phyloP scores from a whole-genome alignment of 495 filamentous ascomycete species.

The Geopyxis carbonaria region DNA sequence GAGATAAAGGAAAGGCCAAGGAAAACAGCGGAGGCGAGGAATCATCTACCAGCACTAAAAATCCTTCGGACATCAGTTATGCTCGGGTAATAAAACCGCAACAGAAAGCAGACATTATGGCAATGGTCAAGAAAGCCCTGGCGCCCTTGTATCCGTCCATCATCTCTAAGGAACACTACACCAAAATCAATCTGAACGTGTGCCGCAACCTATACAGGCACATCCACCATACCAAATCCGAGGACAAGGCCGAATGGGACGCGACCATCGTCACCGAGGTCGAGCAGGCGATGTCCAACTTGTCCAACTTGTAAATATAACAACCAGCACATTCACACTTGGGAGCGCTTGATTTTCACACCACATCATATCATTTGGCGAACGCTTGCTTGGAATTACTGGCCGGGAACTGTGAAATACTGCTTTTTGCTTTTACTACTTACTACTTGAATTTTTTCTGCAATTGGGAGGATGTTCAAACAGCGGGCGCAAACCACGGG shows the following conservation, averaged over 20 bases:
- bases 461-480: no score
- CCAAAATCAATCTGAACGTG: conserved; percentile 22
- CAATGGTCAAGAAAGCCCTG: conserved; percentile 17
- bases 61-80: conserved; percentile 5
- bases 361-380: no score
- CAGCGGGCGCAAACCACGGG: no score
- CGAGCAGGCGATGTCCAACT: neutral
- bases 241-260: neutral
- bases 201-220: conserved; percentile 22
- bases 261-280: conserved; percentile 3
- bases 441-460: no score
- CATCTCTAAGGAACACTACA: conserved; percentile 21
- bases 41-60: conserved; percentile 2
- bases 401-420: no score
- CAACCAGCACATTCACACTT: no score
- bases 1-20: no score
- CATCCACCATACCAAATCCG: conserved; percentile 4
- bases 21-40: neutral
- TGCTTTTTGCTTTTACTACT: no score
- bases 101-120: conserved; percentile 15
- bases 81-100: conserved; percentile 11
- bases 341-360: no score
- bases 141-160: conserved; percentile 16
- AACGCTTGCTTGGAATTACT: no score
- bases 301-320: neutral